Base-by-base conservation (phyloP, 768 basidiomycete species). In the Boletus patriciae region DNA sequence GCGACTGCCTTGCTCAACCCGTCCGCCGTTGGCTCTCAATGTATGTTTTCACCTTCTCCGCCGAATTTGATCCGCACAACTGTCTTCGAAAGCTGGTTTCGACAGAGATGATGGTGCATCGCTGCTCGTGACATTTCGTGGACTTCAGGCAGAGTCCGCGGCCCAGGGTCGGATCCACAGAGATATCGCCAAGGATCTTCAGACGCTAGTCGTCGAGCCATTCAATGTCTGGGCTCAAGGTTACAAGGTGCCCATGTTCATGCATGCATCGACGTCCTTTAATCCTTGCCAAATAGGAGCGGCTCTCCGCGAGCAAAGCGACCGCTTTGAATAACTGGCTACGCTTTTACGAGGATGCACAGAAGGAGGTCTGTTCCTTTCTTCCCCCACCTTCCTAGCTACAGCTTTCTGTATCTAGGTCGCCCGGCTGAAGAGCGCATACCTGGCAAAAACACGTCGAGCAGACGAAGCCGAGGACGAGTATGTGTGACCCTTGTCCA, bases 381-480 rank as follows among this genome's bases (percentile, higher is more conserved):
- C 37, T 42, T 37, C 15, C 34, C 25, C n/a, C 9, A 5, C 48
- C 55, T 48, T 50, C 16, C 37, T 34, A 33, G 12, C 42, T 36
- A 42, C n/a, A 60, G 18, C 59, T 42, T 33, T 52, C 25, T 40
- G 12, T 38, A 74, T 41, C 29, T 50, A 83, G 79, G 76, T 80
- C 6, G 69, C 77, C 42, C 88, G 87, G 72, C 74, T 94, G 60
- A 93, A 90, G 73, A 80, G 86, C 50, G 78, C 83, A 52, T 96
- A 96, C 67, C 70, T 92, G 12, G 72, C 79, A 33, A 96, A 94
- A 72, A 86, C 83, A 0, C 83, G 91, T 52, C 82, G 83, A 40
- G 94, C 94, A 16, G 94, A 97, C 64, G 94, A 97, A 67, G 87
- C 88, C 9, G 93, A 93, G 69, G 94, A 97, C 69, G 94, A 96